Base-by-base conservation (phyloP, 2,329 filamentous ascomycete species). In the Arachnopeziza araneosa region DNA sequence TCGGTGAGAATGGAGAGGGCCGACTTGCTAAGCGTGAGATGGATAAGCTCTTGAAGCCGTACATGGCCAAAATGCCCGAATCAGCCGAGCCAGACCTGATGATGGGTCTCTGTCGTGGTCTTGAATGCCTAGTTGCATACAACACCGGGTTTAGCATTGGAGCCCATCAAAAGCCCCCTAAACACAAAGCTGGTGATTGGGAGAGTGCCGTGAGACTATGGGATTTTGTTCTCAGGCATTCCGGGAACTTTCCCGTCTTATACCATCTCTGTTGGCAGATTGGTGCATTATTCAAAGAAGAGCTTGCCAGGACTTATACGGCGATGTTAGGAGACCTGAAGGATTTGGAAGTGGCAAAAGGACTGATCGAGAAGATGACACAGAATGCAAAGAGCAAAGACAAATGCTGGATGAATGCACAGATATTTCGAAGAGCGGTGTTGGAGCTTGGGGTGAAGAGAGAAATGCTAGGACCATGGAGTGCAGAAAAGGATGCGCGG, bases 121-220 rank as follows among this genome's bases (percentile, higher is more conserved):
- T 73, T 8, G 71, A 73, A 50, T 67, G 66, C 44, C 26, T 73
- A 1, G 55, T 64, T 1, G 63, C 63, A 6, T 73, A 72, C 57
- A 72, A 73, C 65, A 66, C 61, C 9, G 63, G 62, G 2, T 73
- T 69, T 49, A 56, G 64, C n/a, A 49, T 57, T 8, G 54, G 56
- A n/a, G 64, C 63, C 21, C 36, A 44, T 14, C 64, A 63, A 1
- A 50, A 52, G 1, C 24, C 52, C 9, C 57, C 57, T 48, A 53
- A 61, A 2, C 58, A 64, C 19, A 50, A 50, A 21, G 26, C 58
- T 7, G 54, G 51, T 14, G 73, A 75, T 55, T 82, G 80, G 80
- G 70, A 75, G 24, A 76, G 75, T 23, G 77, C 79, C 24, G 68
- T 80, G 19, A 71, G 74, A 22, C 79, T 80, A 58, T 78, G 78